A percentile compares a stretch with the other conserved stretches of the same genome.
Evolutionary conservation across 192 early-diverging fungal species (phyloP).

Genomic region (Allomyces arbusculus): DNA sequence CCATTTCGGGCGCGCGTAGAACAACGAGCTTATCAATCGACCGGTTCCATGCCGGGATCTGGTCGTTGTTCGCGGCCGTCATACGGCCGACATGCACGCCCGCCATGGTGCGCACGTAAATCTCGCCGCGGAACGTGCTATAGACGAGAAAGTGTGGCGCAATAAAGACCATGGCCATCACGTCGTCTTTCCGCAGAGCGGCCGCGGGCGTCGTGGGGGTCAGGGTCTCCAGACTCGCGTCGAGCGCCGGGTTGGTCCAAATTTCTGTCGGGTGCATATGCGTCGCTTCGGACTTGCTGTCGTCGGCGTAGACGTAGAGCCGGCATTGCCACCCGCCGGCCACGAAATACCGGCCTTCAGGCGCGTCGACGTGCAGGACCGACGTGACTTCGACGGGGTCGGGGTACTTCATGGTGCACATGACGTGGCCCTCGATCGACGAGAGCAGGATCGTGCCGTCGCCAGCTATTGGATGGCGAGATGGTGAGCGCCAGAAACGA

Average conservation of each 20-base stretch:
- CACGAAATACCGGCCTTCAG: not conserved
- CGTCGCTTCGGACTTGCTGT: not conserved
- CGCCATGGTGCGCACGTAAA: not conserved
- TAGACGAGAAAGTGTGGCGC: constrained; percentile 16
- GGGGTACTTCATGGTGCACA: not conserved
- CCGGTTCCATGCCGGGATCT: no score
- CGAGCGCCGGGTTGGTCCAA: not conserved
- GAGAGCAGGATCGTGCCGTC: not conserved
- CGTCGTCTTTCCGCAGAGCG: constrained; percentile 22
- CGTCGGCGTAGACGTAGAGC: not conserved
- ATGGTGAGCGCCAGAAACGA: no score
- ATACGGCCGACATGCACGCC: no score
- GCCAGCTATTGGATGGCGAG: not conserved
- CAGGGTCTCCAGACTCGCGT: no score
- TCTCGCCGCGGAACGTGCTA: not conserved
- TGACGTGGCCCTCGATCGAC: not conserved
- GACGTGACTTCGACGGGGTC: not conserved
- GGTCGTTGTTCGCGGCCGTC: no score
- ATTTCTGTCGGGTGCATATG: constrained; percentile 2
- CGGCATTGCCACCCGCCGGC: not conserved
- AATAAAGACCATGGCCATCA: constrained; percentile 23
- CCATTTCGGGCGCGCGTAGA: no score
- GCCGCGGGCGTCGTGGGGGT: no score
- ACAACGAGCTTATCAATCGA: no score
- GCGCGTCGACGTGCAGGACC: constrained; percentile 2